Conservation (phyloP, 768 basidiomycete species). For the Phaffia australis region DNA sequence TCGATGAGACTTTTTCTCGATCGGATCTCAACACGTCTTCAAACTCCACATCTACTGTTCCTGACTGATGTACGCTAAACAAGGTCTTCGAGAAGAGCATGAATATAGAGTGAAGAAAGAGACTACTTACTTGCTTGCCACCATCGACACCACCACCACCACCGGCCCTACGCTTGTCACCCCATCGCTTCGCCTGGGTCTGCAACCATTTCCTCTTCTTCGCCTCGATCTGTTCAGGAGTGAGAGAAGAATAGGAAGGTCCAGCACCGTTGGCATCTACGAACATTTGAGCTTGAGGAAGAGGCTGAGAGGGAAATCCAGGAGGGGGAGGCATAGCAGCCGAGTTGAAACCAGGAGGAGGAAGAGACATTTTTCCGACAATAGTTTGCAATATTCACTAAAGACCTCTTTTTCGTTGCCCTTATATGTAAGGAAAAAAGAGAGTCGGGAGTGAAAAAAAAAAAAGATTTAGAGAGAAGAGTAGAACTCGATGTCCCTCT, state of each 20-base stretch:
- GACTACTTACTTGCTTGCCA: constrained; percentile 36
- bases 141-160: constrained; percentile 39
- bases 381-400: too few species aligned
- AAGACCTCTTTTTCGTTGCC: neutral
- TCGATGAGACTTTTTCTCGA: neutral
- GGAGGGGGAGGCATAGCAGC: constrained; percentile 1
- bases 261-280: constrained; percentile 18
- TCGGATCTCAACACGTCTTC: neutral
- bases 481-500: neutral
- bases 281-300: neutral
- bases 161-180: constrained; percentile 66
- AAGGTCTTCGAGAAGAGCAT: neutral
- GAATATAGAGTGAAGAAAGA: neutral
- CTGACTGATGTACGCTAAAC: too few species aligned
- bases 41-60: too few species aligned
- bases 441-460: neutral
- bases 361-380: neutral
- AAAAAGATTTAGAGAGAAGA: neutral
- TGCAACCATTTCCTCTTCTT: constrained; percentile 95
- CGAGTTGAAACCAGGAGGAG: neutral
- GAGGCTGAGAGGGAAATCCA: constrained; percentile 1
- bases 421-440: neutral
- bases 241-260: constrained; percentile 35
- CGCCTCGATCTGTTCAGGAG: constrained; percentile 63
- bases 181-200: constrained; percentile 84